Conservation (phyloP, 2,329 filamentous ascomycete genomes). For the Xylaria hypoxylon region DNA sequence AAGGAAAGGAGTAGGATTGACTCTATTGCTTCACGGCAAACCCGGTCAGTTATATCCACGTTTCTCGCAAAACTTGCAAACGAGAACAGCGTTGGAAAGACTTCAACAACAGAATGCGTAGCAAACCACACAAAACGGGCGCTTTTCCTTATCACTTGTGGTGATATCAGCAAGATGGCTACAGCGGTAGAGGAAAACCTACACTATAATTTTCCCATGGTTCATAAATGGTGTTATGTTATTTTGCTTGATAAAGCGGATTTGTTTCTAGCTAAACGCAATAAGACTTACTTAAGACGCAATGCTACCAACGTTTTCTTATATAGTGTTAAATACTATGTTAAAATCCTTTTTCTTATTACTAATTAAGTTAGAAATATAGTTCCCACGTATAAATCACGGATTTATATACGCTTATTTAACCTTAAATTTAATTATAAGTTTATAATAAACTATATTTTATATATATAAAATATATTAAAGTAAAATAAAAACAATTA, state of each 20-base stretch:
- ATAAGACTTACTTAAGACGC: slow-evolving; percentile 26
- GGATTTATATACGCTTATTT: slow-evolving; percentile 29
- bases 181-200: slow-evolving; percentile 24
- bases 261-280: slow-evolving; percentile 28
- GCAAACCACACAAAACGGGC: slow-evolving; percentile 33
- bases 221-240: slow-evolving; percentile 32
- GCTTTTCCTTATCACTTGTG: slow-evolving; percentile 37
- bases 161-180: slow-evolving; percentile 27
- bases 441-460: slow-evolving; percentile 25
- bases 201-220: slow-evolving; percentile 24
- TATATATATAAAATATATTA: slow-evolving; percentile 25
- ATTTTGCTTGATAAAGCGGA: slow-evolving; percentile 33
- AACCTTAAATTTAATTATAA: slow-evolving; percentile 27
- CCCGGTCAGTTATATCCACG: slow-evolving; percentile 21
- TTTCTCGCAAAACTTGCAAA: background rate
- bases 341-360: slow-evolving; percentile 22
- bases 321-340: slow-evolving; percentile 27
- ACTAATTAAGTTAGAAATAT: slow-evolving; percentile 31
- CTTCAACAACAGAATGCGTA: slow-evolving; percentile 36
- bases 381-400: slow-evolving; percentile 34
- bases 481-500: slow-evolving; percentile 20
- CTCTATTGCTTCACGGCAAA: slow-evolving; percentile 34
- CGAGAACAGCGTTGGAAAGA: slow-evolving; percentile 31
- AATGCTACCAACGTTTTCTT: slow-evolving; percentile 31
- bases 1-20: slow-evolving; percentile 32